Evolutionary conservation across 345 rosid species (phyloP).

Genomic region (Mangifera indica): DNA sequence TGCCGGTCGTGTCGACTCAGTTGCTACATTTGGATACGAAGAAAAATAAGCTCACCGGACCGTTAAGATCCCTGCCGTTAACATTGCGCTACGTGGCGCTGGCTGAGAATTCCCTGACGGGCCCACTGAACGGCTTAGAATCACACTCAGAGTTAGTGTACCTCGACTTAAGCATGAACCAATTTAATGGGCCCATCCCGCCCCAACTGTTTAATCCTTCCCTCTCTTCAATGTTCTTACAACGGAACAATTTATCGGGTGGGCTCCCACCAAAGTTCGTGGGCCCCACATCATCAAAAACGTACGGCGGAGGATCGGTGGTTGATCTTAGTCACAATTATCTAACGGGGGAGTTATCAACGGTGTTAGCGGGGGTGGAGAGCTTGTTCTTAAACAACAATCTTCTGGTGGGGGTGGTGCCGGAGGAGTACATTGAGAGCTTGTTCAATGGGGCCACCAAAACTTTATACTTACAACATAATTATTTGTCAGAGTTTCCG

Average conservation of each 20-base stretch:
- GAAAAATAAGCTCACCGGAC: constrained; percentile 51
- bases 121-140: constrained; percentile 54
- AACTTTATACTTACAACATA: constrained; percentile 74
- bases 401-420: constrained; percentile 58
- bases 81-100: constrained; percentile 72
- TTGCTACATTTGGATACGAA: constrained; percentile 73
- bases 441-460: constrained; percentile 44
- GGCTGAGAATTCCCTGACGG: constrained; percentile 56
- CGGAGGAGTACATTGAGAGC: constrained; percentile 55
- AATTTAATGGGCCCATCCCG: constrained; percentile 70
- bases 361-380: constrained; percentile 59
- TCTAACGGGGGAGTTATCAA: constrained; percentile 53
- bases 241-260: constrained; percentile 85
- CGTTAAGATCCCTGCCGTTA: constrained; percentile 44
- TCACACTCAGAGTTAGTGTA: constrained; percentile 48
- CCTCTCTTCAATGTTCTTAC: constrained; percentile 59
- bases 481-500: constrained; percentile 60
- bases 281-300: constrained; percentile 18
- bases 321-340: constrained; percentile 77
- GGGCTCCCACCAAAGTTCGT: constrained; percentile 32
- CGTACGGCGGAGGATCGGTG: constrained; percentile 54
- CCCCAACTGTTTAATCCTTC: constrained; percentile 46
- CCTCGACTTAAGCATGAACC: constrained; percentile 84
- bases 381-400: constrained; percentile 66
- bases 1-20: constrained; percentile 39